Percentiles rank a stretch among this genome's conserved stretches.
These are phyloP conservation scores for Cymbopogon flexuosus DNA, from an alignment of 202 grass and related monocot species.

Conservation along the genomic window DNA sequence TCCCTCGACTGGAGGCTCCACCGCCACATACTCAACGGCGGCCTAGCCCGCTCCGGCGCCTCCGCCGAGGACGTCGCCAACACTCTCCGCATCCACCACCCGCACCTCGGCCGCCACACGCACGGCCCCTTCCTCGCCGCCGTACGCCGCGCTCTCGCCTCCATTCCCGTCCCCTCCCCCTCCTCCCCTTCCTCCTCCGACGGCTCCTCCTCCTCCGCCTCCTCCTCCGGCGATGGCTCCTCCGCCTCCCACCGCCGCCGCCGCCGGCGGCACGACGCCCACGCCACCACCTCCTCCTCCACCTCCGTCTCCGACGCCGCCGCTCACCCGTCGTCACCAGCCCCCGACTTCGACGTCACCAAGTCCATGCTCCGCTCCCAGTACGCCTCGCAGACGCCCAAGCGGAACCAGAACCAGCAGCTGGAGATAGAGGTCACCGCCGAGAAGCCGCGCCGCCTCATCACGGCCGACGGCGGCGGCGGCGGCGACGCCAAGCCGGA, in stretches of 20 bases:
- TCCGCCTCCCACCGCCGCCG: neutral
- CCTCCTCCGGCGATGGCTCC: neutral
- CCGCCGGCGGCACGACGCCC: conserved; percentile 20
- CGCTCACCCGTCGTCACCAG: neutral
- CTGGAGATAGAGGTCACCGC: conserved; percentile 60
- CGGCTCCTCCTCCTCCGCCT: neutral
- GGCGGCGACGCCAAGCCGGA: conserved; percentile 35
- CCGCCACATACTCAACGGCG: conserved; percentile 35
- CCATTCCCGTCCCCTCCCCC: neutral
- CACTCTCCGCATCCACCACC: conserved; percentile 48
- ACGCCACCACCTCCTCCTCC: conserved; percentile 27
- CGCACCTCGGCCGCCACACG: conserved; percentile 48
- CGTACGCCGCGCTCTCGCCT: conserved; percentile 40
- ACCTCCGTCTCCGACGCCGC: conserved; percentile 39
- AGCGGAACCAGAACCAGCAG: conserved; percentile 33
- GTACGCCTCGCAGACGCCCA: conserved; percentile 45
- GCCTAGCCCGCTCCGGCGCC: conserved; percentile 26
- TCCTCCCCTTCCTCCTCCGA: neutral
- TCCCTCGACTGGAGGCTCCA: conserved; percentile 31
- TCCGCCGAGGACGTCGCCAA: conserved; percentile 44
- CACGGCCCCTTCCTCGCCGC: conserved; percentile 40
- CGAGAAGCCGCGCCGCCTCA: conserved; percentile 50
- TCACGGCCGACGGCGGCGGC: conserved; percentile 34
- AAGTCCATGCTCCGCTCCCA: conserved; percentile 52
- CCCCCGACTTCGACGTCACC: conserved; percentile 52